Base-by-base conservation (phyloP, 306 rosid genomes). In the Fragaria ananassa region DNA sequence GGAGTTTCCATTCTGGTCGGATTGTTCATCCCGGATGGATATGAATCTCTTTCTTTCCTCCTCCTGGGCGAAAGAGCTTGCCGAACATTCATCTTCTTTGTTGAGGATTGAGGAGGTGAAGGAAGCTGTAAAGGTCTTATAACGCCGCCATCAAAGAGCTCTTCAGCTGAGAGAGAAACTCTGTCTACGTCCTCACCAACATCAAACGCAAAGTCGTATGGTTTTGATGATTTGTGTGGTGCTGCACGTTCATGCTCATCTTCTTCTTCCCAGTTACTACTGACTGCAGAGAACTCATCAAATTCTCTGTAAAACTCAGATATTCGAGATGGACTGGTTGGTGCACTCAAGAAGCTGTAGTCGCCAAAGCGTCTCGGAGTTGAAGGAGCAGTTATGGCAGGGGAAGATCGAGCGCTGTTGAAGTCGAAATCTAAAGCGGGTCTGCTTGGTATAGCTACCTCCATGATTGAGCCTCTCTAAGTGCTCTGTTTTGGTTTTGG, bases 141-240 rank as follows among this genome's bases (percentile, higher is more conserved):
- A 61, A 71, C 86, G 0, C 99, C 97, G 15, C 83, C 90, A 37
- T 90, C 85, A 60, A 95, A 92, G 14, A 95, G 96, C 79, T 92
- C 97, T 5, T 88, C 99, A 0, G 97, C 99, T 3, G 97, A 89
- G 44, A 88, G 92, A 39, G 96, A 83, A 8, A 76, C 34, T 41
- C 82, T 74, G 5, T 84, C 80, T 1, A 83, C 60, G 42, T 89
- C 87, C 44, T 63, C 73, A 11, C 78, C 35, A 9, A 95, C 82
- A 45, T 41, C 88, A 58, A 95, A 95, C 0, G 92, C 97, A 49
- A 95, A 95, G 57, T 78, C 90, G 0, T 60, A 79, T 10, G 70
- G 10, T 19, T 12, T 57, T 12, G 68, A 44, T 41, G 76, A 47
- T 67, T 75, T 77, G 2, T 71, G 53, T 47, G 74, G 46, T 4